Percentiles rank a stretch among this genome's conserved stretches.
Evolutionary conservation across 139 green algal genomes (phyloP).

Genomic region (Chlorella sp.): DNA sequence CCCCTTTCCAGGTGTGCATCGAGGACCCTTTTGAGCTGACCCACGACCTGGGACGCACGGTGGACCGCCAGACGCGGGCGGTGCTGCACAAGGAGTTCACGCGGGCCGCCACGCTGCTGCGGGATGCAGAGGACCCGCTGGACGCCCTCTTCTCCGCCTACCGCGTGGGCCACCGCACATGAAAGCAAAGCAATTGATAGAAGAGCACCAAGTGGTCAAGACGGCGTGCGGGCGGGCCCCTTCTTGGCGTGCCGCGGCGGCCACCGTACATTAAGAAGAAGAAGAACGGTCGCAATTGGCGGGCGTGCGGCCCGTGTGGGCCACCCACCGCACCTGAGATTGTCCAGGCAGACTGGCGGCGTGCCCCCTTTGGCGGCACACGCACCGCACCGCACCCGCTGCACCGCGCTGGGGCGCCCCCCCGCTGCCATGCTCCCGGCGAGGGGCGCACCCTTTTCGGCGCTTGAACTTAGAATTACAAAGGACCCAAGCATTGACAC

Average conservation of each 20-base stretch:
- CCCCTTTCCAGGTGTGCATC: constrained; percentile 61
- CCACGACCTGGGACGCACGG: constrained; percentile 93
- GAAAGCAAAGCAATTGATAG: too few relatives aligned
- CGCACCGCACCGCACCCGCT: too few relatives aligned
- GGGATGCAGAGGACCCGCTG: constrained; percentile 50
- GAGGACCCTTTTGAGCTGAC: constrained; percentile 93
- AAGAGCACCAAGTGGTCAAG: too few relatives aligned
- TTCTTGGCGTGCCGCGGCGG: too few relatives aligned
- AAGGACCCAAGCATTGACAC: not conserved
- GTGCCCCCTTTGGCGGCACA: too few relatives aligned
- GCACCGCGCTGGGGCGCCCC: not conserved
- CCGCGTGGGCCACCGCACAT: not conserved
- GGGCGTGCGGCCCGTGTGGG: too few relatives aligned
- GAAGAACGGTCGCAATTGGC: too few relatives aligned
- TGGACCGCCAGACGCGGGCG: constrained; percentile 73
- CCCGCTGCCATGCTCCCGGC: constrained; percentile 17
- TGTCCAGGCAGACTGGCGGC: too few relatives aligned
- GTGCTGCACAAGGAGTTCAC: constrained; percentile 83
- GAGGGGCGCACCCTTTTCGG: not conserved
- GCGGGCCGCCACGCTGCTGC: constrained; percentile 69
- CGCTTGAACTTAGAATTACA: too few relatives aligned
- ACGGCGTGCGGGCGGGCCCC: too few relatives aligned
- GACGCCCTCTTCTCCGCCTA: constrained; percentile 35
- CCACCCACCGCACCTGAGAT: not conserved
- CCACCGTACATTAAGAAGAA: too few relatives aligned